phyloP scores from a whole-genome alignment of 371 early-diverging fungal species.

The Mucor saturninus region DNA sequence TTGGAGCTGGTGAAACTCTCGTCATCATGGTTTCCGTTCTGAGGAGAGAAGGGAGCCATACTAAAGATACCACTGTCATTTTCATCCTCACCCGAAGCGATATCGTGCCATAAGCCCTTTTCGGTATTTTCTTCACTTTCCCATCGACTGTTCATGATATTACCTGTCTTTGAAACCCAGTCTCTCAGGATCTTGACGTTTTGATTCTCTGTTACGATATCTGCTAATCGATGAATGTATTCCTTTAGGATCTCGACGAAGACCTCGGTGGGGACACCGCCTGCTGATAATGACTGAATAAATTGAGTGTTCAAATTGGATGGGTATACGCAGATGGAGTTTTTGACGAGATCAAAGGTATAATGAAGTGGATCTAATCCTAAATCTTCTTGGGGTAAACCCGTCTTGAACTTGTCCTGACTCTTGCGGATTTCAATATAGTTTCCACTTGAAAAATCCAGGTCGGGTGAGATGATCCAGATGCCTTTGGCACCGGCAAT shows the following conservation, averaged over 20 bases:
- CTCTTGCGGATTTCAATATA: slow-evolving; percentile 48
- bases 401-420: slow-evolving; percentile 53
- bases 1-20: background rate
- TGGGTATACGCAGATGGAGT: slow-evolving; percentile 40
- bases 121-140: slow-evolving; percentile 33
- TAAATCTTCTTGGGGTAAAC: slow-evolving; percentile 31
- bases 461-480: slow-evolving; percentile 46
- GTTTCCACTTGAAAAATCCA: slow-evolving; percentile 36
- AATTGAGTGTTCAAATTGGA: slow-evolving; percentile 53
- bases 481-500: slow-evolving; percentile 59
- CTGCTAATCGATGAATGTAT: slow-evolving; percentile 36
- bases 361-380: slow-evolving; percentile 40
- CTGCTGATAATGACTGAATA: slow-evolving; percentile 48
- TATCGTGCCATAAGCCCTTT: slow-evolving; percentile 36
- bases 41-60: slow-evolving; percentile 1
- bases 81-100: slow-evolving; percentile 26
- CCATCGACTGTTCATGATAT: slow-evolving; percentile 40
- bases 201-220: slow-evolving; percentile 35
- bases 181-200: slow-evolving; percentile 40
- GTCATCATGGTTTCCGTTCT: slow-evolving; percentile 13
- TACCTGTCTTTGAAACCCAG: slow-evolving; percentile 40
- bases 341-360: slow-evolving; percentile 52
- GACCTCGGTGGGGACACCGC: slow-evolving; percentile 42
- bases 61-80: slow-evolving; percentile 19
- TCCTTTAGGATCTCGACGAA: slow-evolving; percentile 48